phyloP scores from a whole-genome alignment of 2,329 filamentous ascomycete genomes.

The Aspergillaceae sp. region DNA sequence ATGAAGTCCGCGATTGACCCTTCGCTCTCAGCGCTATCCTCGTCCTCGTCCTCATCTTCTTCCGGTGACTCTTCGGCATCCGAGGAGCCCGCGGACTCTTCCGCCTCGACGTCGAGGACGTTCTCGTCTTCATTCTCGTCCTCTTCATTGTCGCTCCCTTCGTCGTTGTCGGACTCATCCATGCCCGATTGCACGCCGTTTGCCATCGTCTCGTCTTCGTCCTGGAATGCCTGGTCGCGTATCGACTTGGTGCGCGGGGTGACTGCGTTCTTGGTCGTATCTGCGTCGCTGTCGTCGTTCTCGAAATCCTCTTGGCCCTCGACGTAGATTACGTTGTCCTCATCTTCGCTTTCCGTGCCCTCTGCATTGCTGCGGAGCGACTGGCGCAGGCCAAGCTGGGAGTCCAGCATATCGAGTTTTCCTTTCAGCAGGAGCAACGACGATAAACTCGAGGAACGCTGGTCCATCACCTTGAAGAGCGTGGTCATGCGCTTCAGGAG shows the following conservation, averaged over 20 bases:
- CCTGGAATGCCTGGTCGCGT: conserved; percentile 27
- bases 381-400: conserved; percentile 74
- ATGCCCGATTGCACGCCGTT: conserved; percentile 27
- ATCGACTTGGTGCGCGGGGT: conserved; percentile 29
- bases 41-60: conserved; percentile 55
- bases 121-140: conserved; percentile 33
- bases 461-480: conserved; percentile 77
- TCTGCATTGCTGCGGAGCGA: conserved; percentile 50
- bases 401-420: conserved; percentile 87
- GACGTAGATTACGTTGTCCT: conserved; percentile 74
- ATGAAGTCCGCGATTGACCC: conserved; percentile 39
- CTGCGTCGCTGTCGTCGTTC: conserved; percentile 28
- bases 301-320: conserved; percentile 64
- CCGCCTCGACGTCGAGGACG: conserved; percentile 38
- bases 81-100: conserved; percentile 34
- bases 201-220: conserved; percentile 36
- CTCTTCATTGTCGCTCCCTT: conserved; percentile 52
- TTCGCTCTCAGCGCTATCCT: conserved; percentile 54
- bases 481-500: conserved; percentile 68
- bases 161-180: conserved; percentile 39
- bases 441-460: conserved; percentile 72
- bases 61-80: conserved; percentile 45
- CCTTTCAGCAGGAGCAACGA: conserved; percentile 84
- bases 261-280: conserved; percentile 16
- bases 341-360: conserved; percentile 46